phyloP scores from a whole-genome alignment of 2,329 filamentous ascomycete species.

The Exophiala sp. region DNA sequence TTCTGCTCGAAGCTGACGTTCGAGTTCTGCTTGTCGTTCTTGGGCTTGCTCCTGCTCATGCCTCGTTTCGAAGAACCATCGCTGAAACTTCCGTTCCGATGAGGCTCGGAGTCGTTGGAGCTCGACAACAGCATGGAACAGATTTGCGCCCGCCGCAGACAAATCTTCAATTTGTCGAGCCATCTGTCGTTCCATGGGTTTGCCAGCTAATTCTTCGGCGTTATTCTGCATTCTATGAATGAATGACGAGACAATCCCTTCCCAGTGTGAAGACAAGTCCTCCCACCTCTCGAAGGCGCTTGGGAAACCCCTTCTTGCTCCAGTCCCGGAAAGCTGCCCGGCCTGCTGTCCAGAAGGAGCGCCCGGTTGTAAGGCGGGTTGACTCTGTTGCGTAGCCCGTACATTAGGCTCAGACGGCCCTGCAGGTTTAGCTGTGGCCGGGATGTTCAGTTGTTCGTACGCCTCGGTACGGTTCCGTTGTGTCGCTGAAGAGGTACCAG shows the following conservation, averaged over 20 bases:
- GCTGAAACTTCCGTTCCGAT: slow-evolving; percentile 94
- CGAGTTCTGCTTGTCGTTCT: slow-evolving; percentile 75
- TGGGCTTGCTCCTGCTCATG: slow-evolving; percentile 78
- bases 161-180: slow-evolving; percentile 92
- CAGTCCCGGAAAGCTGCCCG: slow-evolving; percentile 25
- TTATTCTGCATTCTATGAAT: slow-evolving; percentile 88
- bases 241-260: slow-evolving; percentile 95
- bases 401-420: slow-evolving; percentile 6
- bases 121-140: slow-evolving; percentile 97
- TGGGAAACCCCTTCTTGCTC: slow-evolving; percentile 49
- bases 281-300: slow-evolving; percentile 99
- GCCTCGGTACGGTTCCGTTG: slow-evolving; percentile 28
- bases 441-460: slow-evolving; percentile 26
- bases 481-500: slow-evolving; percentile 19
- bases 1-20: slow-evolving; percentile 68
- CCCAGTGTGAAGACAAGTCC: slow-evolving; percentile 93
- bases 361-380: slow-evolving; percentile 31
- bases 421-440: slow-evolving; percentile 18
- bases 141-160: slow-evolving; percentile 91
- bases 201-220: slow-evolving; percentile 72
- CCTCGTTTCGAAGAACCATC: slow-evolving; percentile 96
- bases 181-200: slow-evolving; percentile 79
- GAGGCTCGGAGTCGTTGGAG: slow-evolving; percentile 87
- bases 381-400: slow-evolving; percentile 21
- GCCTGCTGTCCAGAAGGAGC: slow-evolving; percentile 30